Evolutionary conservation across 1,284 basidiomycete species (phyloP).

Genomic region (Meira nashicola): DNA sequence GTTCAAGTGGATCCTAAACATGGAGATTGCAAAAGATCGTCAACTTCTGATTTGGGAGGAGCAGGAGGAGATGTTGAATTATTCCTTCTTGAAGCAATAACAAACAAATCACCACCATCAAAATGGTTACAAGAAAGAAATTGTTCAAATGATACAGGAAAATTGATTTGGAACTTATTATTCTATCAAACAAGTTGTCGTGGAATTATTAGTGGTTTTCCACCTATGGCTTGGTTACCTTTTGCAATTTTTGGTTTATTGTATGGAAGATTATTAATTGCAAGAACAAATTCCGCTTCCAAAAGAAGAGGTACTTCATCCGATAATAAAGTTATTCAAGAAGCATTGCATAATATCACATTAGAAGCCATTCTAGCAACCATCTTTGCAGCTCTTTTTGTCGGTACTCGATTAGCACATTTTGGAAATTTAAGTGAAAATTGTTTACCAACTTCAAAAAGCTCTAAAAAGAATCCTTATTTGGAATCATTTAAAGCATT

Average conservation of each 20-base stretch:
- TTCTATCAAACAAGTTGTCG: slow-evolving; percentile 3
- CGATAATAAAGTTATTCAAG: no score
- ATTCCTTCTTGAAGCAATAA: not conserved
- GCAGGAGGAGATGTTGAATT: not conserved
- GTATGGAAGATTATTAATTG: slow-evolving; percentile 31
- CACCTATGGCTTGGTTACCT: slow-evolving; percentile 35
- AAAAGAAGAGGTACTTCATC: not conserved
- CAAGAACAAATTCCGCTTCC: slow-evolving; percentile 1
- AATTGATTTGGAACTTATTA: not conserved
- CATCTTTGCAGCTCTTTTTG: slow-evolving; percentile 26
- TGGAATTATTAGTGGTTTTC: slow-evolving; percentile 30
- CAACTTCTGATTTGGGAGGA: no score
- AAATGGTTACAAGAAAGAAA: no score
- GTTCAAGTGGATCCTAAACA: no score
- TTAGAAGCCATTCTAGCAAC: slow-evolving; percentile 5
- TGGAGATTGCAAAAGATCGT: no score
- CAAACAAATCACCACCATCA: no score
- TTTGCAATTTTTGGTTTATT: slow-evolving; percentile 37
- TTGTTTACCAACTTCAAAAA: slow-evolving; percentile 26
- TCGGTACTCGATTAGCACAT: slow-evolving; percentile 27
- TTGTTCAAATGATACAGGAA: no score
- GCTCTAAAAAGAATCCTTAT: slow-evolving; percentile 27
- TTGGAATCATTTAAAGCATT: slow-evolving; percentile 27
- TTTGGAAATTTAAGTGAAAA: slow-evolving; percentile 36
- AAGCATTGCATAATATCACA: slow-evolving; percentile 5